These are phyloP conservation scores for Spergularia marina DNA, from an alignment of 148 eudicot genomes.

Conservation along the genomic window DNA sequence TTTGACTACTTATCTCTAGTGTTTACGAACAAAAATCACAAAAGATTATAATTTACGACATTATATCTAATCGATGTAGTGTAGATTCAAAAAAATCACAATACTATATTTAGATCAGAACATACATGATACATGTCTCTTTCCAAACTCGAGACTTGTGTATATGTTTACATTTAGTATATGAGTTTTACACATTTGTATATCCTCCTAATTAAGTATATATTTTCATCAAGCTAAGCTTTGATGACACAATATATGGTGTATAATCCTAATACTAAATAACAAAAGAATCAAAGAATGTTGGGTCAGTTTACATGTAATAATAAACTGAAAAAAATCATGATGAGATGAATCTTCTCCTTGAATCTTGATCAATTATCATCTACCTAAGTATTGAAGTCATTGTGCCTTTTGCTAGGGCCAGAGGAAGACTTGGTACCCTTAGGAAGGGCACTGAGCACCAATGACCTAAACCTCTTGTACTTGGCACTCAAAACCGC, in stretches of 20 bases:
- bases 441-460: constrained; percentile 28
- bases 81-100: too few species aligned
- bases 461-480: constrained; percentile 24
- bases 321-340: too few species aligned
- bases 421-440: constrained; percentile 15
- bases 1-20: too few species aligned
- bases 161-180: too few species aligned
- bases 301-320: neutral
- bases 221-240: too few species aligned
- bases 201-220: too few species aligned
- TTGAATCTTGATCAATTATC: neutral
- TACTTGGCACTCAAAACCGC: neutral
- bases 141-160: too few species aligned
- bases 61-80: too few species aligned
- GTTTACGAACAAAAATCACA: too few species aligned
- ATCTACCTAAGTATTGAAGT: constrained; percentile 9
- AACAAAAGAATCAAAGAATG: constrained; percentile 27
- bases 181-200: neutral
- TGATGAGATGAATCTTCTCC: neutral
- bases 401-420: constrained; percentile 30
- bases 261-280: neutral
- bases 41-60: too few species aligned
- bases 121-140: too few species aligned
- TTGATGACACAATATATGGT: neutral
- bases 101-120: too few species aligned